Percentiles rank a stretch among this genome's conserved stretches.
Conservation (phyloP, 257 asterid species). For the Paulownia fortunei region DNA sequence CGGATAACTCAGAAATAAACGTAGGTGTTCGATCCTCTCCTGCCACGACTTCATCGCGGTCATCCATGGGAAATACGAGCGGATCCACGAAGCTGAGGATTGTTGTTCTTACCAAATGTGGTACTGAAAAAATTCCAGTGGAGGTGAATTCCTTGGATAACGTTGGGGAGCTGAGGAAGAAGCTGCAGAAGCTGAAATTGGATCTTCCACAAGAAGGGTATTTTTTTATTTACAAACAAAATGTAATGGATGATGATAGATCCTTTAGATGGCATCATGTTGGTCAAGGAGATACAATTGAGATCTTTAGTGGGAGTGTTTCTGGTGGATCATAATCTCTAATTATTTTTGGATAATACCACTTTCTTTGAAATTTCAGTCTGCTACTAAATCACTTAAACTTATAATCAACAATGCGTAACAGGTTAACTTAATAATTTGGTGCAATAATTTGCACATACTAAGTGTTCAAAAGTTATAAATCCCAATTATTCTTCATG, state of each 20-base stretch:
- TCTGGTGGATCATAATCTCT: conserved; percentile 52
- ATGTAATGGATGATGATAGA: conserved; percentile 76
- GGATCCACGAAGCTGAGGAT: conserved; percentile 43
- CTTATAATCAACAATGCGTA: no score
- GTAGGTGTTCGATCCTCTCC: conserved; percentile 38
- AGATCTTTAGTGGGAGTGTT: conserved; percentile 67
- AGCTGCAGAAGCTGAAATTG: conserved; percentile 45
- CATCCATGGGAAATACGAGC: conserved; percentile 6
- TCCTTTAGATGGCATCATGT: conserved; percentile 79
- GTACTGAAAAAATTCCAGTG: conserved; percentile 47
- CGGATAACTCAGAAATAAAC: conserved; percentile 45
- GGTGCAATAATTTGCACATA: no score
- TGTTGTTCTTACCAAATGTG: conserved; percentile 37
- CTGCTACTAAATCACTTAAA: no score
- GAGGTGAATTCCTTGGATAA: conserved; percentile 53
- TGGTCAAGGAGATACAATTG: conserved; percentile 64
- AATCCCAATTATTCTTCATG: no score
- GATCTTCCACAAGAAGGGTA: conserved; percentile 62
- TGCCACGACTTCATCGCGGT: conserved; percentile 28
- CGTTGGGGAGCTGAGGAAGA: conserved; percentile 54
- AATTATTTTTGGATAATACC: no score
- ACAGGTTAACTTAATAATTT: neutral
- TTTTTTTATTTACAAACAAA: conserved; percentile 64
- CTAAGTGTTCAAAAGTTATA: no score
- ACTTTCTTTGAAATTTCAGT: no score